Evolutionary conservation across 306 rosid genomes (phyloP).

Genomic region (Dicorynia guianensis): DNA sequence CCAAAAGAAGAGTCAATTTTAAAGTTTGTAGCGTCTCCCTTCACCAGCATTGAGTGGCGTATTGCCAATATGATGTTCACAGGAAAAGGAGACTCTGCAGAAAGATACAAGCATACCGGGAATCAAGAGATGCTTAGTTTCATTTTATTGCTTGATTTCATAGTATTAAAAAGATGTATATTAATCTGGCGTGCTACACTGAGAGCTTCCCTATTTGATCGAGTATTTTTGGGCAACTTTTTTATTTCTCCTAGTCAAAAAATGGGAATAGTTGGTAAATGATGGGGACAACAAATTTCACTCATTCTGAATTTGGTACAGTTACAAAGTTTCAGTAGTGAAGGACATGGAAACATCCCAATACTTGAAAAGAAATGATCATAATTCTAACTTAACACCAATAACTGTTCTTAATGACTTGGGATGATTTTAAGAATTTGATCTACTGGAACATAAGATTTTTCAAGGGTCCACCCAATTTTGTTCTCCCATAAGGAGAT

Average conservation of each 20-base stretch:
- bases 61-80: constrained; percentile 37
- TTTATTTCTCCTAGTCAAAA: background rate
- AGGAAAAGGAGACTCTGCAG: constrained; percentile 51
- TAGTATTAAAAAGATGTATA: too few relatives aligned
- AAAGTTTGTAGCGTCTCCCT: constrained; percentile 44
- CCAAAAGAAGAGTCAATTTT: constrained; percentile 48
- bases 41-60: constrained; percentile 34
- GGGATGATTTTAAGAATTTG: constrained; percentile 50
- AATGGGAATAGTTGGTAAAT: too few relatives aligned
- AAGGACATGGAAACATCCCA: too few relatives aligned
- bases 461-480: constrained; percentile 51
- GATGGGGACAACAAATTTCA: background rate
- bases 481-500: constrained; percentile 56
- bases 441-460: constrained; percentile 45
- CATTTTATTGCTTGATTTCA: too few relatives aligned
- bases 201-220: background rate
- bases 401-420: constrained; percentile 32
- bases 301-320: background rate
- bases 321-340: background rate
- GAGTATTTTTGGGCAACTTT: background rate
- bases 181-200: background rate
- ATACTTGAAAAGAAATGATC: too few relatives aligned
- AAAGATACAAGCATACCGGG: background rate
- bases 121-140: background rate
- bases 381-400: too few relatives aligned